phyloP scores from a whole-genome alignment of 768 basidiomycete species.

The Lactifluus volemus region DNA sequence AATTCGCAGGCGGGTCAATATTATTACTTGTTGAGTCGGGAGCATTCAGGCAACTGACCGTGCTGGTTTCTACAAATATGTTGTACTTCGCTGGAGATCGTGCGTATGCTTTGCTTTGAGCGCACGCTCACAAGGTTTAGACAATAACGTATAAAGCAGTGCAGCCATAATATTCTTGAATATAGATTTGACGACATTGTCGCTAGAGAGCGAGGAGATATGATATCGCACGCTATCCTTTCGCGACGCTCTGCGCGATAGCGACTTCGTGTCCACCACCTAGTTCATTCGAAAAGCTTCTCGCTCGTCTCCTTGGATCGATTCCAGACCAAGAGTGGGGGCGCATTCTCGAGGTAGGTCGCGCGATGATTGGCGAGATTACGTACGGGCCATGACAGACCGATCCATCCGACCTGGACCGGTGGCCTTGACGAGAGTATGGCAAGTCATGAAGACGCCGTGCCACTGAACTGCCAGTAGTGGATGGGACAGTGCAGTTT shows the following conservation, averaged over 20 bases:
- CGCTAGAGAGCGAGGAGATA: conserved; percentile 69
- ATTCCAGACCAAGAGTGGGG: conserved; percentile 68
- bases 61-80: conserved; percentile 82
- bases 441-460: conserved; percentile 26
- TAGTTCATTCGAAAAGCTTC: conserved; percentile 45
- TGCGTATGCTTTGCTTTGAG: conserved; percentile 17
- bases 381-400: conserved; percentile 66
- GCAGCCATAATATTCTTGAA: conserved; percentile 53
- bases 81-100: conserved; percentile 41
- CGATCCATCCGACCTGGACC: conserved; percentile 40
- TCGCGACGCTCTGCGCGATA: conserved; percentile 31
- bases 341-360: conserved; percentile 28
- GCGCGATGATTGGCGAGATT: conserved; percentile 54
- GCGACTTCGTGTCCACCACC: conserved; percentile 45
- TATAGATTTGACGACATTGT: conserved; percentile 56
- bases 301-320: conserved; percentile 56
- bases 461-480: too few relatives aligned
- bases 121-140: not conserved
- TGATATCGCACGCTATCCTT: conserved; percentile 45
- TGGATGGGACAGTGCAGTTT: conserved; percentile 2
- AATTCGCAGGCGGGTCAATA: conserved; percentile 5
- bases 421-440: conserved; percentile 44
- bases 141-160: conserved; percentile 27
- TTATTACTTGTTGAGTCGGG: not conserved
- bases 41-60: conserved; percentile 41